Conservation (phyloP, 306 rosid species). For the Vicia sativa region DNA sequence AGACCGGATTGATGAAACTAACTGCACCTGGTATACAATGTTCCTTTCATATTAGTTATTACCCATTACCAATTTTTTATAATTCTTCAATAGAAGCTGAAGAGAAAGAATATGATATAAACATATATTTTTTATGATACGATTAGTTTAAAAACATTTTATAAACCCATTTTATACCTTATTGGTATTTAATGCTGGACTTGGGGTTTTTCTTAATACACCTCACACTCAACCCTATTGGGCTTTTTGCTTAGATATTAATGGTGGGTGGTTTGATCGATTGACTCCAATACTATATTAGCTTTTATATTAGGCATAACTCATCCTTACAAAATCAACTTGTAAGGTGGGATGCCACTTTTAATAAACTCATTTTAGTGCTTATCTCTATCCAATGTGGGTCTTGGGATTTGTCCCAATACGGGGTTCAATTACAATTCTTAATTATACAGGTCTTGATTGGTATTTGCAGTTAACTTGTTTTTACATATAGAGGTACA, state of each 20-base stretch:
- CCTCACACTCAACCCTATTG: not conserved
- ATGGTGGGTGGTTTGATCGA: not conserved
- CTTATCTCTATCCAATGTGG: not conserved
- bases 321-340: not conserved
- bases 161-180: not conserved
- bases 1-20: constrained; percentile 73
- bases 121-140: constrained; percentile 23
- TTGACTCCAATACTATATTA: not conserved
- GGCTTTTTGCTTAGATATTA: not conserved
- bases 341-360: not conserved
- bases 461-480: constrained; percentile 20
- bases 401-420: not conserved
- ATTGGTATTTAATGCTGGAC: not conserved
- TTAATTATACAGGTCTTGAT: constrained; percentile 4
- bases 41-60: constrained; percentile 30
- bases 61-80: constrained; percentile 17
- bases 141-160: constrained; percentile 26
- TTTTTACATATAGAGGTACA: constrained; percentile 13
- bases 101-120: constrained; percentile 26
- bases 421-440: constrained; percentile 29
- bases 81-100: constrained; percentile 29
- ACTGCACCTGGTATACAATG: constrained; percentile 75
- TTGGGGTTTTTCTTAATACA: not conserved
- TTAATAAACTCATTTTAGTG: not conserved
- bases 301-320: not conserved